These are phyloP conservation scores for Albizia julibrissin DNA, from an alignment of 306 rosid species.

Conservation along the genomic window DNA sequence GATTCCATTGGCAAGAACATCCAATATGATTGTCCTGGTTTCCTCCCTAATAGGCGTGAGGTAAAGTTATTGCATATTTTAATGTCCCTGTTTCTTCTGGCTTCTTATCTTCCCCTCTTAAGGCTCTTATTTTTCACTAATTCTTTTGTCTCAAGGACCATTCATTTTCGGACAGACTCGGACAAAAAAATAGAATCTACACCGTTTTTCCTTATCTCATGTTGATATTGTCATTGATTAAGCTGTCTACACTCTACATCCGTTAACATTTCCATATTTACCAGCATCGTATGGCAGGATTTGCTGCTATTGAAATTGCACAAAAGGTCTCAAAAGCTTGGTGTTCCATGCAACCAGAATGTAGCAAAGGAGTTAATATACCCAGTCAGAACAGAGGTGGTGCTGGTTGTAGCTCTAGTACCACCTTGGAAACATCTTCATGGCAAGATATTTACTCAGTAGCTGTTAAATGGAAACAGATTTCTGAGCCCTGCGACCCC, in stretches of 20 bases:
- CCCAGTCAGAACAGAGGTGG: constrained; percentile 95
- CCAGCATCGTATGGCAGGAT: constrained; percentile 99
- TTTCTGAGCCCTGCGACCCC: constrained; percentile 92
- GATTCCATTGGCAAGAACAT: constrained; percentile 84
- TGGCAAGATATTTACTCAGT: constrained; percentile 81
- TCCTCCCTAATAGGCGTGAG: constrained; percentile 87
- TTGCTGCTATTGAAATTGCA: constrained; percentile 94
- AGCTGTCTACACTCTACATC: too few relatives aligned
- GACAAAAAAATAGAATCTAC: too few relatives aligned
- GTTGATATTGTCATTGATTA: too few relatives aligned
- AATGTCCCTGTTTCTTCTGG: too few relatives aligned
- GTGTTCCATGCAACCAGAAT: constrained; percentile 78
- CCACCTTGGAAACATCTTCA: constrained; percentile 59
- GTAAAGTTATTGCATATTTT: constrained; percentile 36
- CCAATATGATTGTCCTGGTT: constrained; percentile 93
- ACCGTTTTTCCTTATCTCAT: too few relatives aligned
- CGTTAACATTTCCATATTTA: constrained; percentile 27
- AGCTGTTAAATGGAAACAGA: constrained; percentile 91
- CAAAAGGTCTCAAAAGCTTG: constrained; percentile 92
- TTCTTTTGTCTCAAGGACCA: background rate
- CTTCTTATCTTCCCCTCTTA: too few relatives aligned
- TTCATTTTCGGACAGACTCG: too few relatives aligned
- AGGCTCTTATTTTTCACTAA: too few relatives aligned
- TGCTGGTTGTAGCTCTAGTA: constrained; percentile 89
- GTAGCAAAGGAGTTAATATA: constrained; percentile 72